These are phyloP conservation scores for Penicillium sp. DNA, from an alignment of 2,329 filamentous ascomycete species.

Conservation along the genomic window DNA sequence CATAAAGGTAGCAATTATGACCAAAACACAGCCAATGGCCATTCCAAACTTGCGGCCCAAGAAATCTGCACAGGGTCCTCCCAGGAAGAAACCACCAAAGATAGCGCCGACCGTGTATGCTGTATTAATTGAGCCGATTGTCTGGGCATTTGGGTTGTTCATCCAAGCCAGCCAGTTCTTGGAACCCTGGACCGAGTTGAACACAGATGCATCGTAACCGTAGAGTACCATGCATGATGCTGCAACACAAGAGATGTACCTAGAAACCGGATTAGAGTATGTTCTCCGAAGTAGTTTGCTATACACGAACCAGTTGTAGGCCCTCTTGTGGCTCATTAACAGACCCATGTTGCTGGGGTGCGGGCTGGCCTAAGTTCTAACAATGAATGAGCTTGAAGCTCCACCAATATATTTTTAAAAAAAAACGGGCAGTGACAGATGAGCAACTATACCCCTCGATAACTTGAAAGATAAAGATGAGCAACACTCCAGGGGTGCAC, in stretches of 20 bases:
- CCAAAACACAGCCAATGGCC: constrained; percentile 61
- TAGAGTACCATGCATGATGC: constrained; percentile 74
- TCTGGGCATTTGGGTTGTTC: constrained; percentile 45
- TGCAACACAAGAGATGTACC: constrained; percentile 68
- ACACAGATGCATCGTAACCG: constrained; percentile 71
- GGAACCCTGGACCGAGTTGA: constrained; percentile 69
- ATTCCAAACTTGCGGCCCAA: constrained; percentile 65
- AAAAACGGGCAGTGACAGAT: background rate
- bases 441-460: background rate
- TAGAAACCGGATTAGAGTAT: constrained; percentile 1
- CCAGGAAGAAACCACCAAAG: constrained; percentile 67
- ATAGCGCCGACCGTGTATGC: constrained; percentile 70
- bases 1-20: constrained; percentile 67
- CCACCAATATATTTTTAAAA: background rate
- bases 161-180: constrained; percentile 66
- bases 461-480: background rate
- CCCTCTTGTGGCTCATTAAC: constrained; percentile 28
- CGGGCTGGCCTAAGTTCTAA: background rate
- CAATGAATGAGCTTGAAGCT: background rate
- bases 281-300: background rate
- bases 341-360: constrained; percentile 18
- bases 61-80: constrained; percentile 62
- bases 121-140: constrained; percentile 62
- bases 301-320: constrained; percentile 31
- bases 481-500: background rate